Evolutionary conservation across 2,329 filamentous ascomycete species (phyloP), one percentile per base, ranked within the genome.

Genomic region (Emergomyces africanus): DNA sequence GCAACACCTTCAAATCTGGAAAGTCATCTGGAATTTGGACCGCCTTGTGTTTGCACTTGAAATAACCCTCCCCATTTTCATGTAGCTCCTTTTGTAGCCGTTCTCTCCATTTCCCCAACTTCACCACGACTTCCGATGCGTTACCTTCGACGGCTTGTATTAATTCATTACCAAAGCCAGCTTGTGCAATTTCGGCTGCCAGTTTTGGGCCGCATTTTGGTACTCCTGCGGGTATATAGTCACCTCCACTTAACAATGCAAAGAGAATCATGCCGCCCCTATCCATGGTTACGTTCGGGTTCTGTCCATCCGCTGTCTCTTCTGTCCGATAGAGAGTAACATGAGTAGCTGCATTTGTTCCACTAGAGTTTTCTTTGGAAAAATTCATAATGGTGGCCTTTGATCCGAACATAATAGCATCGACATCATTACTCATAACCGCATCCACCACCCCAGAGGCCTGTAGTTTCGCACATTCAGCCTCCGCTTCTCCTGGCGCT

Each of bases 381-480:
- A 89, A 96, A 66, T 90, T 92, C 56, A 90, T 82, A 48, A 96
- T 75, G 0, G 88, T 92, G 42, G 83, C 75, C 0, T 82, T 85
- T 63, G 90, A 94, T 1, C 94, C 94, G 74, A 97, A 97, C 92
- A 97, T 97, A 67, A 97, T 82, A 1, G 92, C 94, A 70, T 99
- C 94, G 49, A 96, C 90, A 77, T 99, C 94, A 71, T 99, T 91
- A 71, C 89, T 96, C 66, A 99, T 78, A 1, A 97, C 94, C 0
- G 89, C 92, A 71, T 99, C 94, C 0, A 96, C 91, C 9, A 96
- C 78, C 0, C 90, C 90, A 51, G 86, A 81, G 61, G 81, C 80
- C 68, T 99, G 91, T 2, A 99, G 74, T 18, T 94, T 75, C 0
- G 94, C 94, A 65, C 94, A 99, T 74, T 99, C 94, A 1, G 94